Conservation (phyloP, 768 basidiomycete species). For the Podaxis pistillaris region DNA sequence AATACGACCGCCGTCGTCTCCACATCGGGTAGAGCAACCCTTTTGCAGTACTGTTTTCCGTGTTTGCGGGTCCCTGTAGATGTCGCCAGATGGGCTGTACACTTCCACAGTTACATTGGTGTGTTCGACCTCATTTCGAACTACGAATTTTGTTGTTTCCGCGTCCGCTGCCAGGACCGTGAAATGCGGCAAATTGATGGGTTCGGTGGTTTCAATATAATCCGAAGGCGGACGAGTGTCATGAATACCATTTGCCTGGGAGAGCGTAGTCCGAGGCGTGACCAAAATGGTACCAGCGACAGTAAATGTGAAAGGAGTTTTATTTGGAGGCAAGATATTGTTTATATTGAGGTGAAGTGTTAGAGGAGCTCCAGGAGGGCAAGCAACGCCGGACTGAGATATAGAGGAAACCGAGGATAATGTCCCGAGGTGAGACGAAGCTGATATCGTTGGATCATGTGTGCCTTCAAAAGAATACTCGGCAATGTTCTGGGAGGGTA, state of each 20-base stretch:
- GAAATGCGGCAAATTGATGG: slow-evolving; percentile 67
- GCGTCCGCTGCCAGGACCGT: slow-evolving; percentile 65
- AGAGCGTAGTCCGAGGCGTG: slow-evolving; percentile 37
- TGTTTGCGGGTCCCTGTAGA: slow-evolving; percentile 54
- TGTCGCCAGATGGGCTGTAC: slow-evolving; percentile 55
- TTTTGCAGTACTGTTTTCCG: slow-evolving; percentile 63
- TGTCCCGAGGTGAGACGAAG: slow-evolving; percentile 34
- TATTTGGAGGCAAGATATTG: slow-evolving; percentile 63
- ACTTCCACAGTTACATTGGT: slow-evolving; percentile 53
- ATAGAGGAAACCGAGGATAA: slow-evolving; percentile 51
- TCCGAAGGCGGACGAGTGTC: slow-evolving; percentile 14
- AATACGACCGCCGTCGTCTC: slow-evolving; percentile 60
- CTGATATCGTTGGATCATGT: slow-evolving; percentile 31
- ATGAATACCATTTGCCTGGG: slow-evolving; percentile 25
- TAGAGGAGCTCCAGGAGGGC: slow-evolving; percentile 58
- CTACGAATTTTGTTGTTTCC: slow-evolving; percentile 54
- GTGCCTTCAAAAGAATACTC: slow-evolving; percentile 78
- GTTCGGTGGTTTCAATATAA: slow-evolving; percentile 30
- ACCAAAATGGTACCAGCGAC: slow-evolving; percentile 67
- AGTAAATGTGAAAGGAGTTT: slow-evolving; percentile 63
- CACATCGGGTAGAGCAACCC: slow-evolving; percentile 57
- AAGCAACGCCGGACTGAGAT: slow-evolving; percentile 33
- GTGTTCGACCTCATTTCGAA: slow-evolving; percentile 57
- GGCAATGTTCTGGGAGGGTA: slow-evolving; percentile 59
- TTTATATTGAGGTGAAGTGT: slow-evolving; percentile 82